These are phyloP conservation scores for Coemansia sp. DNA, from an alignment of 192 early-diverging fungal genomes.

Conservation along the genomic window DNA sequence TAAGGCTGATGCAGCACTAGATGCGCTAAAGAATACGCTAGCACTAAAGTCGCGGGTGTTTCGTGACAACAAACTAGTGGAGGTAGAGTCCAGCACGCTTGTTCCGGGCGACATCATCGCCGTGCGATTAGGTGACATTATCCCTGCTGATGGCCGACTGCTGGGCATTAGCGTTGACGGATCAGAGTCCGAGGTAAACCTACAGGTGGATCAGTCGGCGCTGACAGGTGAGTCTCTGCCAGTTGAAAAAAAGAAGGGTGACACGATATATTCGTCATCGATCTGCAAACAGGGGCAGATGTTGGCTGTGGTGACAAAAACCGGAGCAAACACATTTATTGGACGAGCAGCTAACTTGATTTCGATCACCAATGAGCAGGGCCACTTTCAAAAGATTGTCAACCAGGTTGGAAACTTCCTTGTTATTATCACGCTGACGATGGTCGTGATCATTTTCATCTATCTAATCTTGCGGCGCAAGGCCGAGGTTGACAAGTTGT, in stretches of 20 bases:
- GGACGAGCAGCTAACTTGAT: slow-evolving; percentile 93
- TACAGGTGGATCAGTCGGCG: slow-evolving; percentile 91
- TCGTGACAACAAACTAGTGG: slow-evolving; percentile 73
- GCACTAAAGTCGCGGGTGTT: slow-evolving; percentile 81
- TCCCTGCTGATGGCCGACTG: slow-evolving; percentile 87
- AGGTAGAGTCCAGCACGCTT: slow-evolving; percentile 71
- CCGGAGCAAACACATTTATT: slow-evolving; percentile 91
- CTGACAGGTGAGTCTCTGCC: slow-evolving; percentile 94
- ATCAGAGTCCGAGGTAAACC: slow-evolving; percentile 72
- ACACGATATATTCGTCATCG: slow-evolving; percentile 87
- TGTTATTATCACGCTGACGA: slow-evolving; percentile 74
- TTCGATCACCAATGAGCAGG: slow-evolving; percentile 87
- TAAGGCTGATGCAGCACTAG: slow-evolving; percentile 89
- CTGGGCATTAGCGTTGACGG: slow-evolving; percentile 75
- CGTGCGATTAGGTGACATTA: slow-evolving; percentile 90
- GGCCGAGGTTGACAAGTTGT: slow-evolving; percentile 47
- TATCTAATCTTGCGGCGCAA: slow-evolving; percentile 62
- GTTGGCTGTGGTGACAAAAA: slow-evolving; percentile 89
- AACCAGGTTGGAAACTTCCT: slow-evolving; percentile 92
- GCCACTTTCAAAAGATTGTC: slow-evolving; percentile 97
- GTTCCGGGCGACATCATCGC: slow-evolving; percentile 93
- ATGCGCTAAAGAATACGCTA: slow-evolving; percentile 91
- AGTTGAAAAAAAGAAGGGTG: slow-evolving; percentile 77
- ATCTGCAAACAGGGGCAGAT: slow-evolving; percentile 95
- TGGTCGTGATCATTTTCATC: slow-evolving; percentile 79